Base-by-base conservation (phyloP, 1,139 yeast species). In the Blastobotrys proliferans region DNA sequence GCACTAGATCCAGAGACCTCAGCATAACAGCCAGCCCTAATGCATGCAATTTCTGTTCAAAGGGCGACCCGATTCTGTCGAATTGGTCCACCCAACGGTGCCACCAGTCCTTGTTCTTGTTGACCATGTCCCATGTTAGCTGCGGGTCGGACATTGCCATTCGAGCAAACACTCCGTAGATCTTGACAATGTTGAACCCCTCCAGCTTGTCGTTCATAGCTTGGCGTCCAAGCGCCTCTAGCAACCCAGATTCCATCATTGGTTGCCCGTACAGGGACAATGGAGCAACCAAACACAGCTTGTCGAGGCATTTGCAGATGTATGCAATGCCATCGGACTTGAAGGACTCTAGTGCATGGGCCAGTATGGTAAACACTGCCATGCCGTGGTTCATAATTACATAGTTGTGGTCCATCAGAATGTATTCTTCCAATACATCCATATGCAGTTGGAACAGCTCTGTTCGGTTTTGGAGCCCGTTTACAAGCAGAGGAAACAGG, bases 371-470 rank as follows among this genome's bases (percentile, higher is more conserved):
- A 50, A 83, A 76, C n/a, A 79, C 60, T 6, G 20, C 28, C 10
- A 29, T 69, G 70, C 43, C 48, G 37, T 45, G 40, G 4, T 37
- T 22, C 17, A 41, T 40, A 5, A 47, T 26, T 4, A 47, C 38
- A 13, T 29, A 40, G 11, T 40, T 40, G 8, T 82, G 79, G 6
- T 77, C 65, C 22, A 86, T 61, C 32, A 87, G 65, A 0, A 82
- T 62, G 61, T 88, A 90, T 49, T 92, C 80, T 60, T 92, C 77
- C 10, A 83, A 61, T 10, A 90, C 78, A 17, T 81, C 77, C 35
- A 90, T 62, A 17, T 85, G 71, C 3, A 78, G 66, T 1, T 90
- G 83, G 38, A 92, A 65, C 20, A 83, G 77, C 59, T 92, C 98
- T 0, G 97, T 84, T 40, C 84, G 78, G 44, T 77, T 75, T 47